phyloP scores from a whole-genome alignment of 2,329 filamentous ascomycete species.

The Neocatenulostroma microsporum region DNA sequence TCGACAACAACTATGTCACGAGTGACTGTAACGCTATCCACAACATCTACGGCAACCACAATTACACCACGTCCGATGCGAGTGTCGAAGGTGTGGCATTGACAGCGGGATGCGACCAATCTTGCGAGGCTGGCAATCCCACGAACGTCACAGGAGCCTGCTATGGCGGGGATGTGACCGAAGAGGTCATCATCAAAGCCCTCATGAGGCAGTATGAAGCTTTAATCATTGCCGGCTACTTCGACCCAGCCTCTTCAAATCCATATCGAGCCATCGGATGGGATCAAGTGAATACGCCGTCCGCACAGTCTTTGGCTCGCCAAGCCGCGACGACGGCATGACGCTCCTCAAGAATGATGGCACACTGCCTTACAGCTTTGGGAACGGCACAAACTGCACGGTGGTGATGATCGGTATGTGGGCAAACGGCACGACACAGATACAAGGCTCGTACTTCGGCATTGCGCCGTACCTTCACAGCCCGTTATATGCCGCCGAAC shows the following conservation, averaged over 20 bases:
- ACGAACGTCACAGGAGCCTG: conserved; percentile 1
- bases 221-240: conserved; percentile 48
- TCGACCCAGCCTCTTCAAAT: conserved; percentile 34
- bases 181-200: conserved; percentile 37
- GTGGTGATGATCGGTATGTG: conserved; percentile 51
- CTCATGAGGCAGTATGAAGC: conserved; percentile 45
- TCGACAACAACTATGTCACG: conserved; percentile 51
- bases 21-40: conserved; percentile 56
- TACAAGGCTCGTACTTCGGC: conserved; percentile 24
- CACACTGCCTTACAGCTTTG: conserved; percentile 33
- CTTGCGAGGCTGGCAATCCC: no score
- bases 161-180: conserved; percentile 1
- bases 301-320: conserved; percentile 46
- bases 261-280: conserved; percentile 48
- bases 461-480: conserved; percentile 15
- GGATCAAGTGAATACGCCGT: conserved; percentile 45
- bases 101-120: no score
- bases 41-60: conserved; percentile 46
- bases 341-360: conserved; percentile 45
- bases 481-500: conserved; percentile 15
- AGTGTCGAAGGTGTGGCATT: conserved; percentile 41
- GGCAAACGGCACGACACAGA: conserved; percentile 46
- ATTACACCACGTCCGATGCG: conserved; percentile 31
- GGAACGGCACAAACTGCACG: no score
- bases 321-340: conserved; percentile 41